Base-by-base conservation (phyloP, 495 filamentous ascomycete species). In the Neurospora sp. region DNA sequence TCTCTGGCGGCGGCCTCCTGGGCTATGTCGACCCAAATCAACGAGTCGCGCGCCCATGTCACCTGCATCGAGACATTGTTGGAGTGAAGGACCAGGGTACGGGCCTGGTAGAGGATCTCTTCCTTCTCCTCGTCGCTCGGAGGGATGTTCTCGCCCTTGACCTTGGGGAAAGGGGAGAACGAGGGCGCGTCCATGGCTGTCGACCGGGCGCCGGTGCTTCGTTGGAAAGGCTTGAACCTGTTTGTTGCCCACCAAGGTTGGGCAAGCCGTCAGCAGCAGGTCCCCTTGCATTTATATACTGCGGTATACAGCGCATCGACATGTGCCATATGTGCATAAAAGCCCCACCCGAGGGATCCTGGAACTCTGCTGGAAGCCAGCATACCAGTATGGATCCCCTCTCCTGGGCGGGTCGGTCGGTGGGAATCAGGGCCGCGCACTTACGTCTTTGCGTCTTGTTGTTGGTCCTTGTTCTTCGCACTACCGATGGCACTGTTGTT, bases 11-110 rank as follows among this genome's bases (percentile, higher is more conserved):
- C 78, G 89, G 90, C 82, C 87, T 91, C 84, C 71, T 89, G 87
- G 54, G 93, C 88, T 71, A 94, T 90, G 80, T 98, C 96, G 43
- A 96, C 92, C 84, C 93, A 97, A 54, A 91, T 89, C 69, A 99
- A 86, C 34, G 93, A 90, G 83, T 98, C 96, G 80, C 97, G 91
- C 48, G 96, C 96, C 96, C 96, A 99, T 39, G 92, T 91, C 73
- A 99, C 85, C 85, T 99, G 96, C 91, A 97, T 95, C 73, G 97
- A 92, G 40, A 95, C 94, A 79, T 99, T 94, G 75, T 96, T 94
- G 40, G 96, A 98, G 75, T 93, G 94, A 74, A 99, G 85, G 24
- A 99, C 94, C 59, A 91, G 86, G 73, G 90, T 81, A 45, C 96
- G 91, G 48, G 93, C 93, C 79, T 89, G 89, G 80, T 96, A 94